Evolutionary conservation across 2,329 filamentous ascomycete species (phyloP).

Genomic region (Trichoderma cornu-damae): DNA sequence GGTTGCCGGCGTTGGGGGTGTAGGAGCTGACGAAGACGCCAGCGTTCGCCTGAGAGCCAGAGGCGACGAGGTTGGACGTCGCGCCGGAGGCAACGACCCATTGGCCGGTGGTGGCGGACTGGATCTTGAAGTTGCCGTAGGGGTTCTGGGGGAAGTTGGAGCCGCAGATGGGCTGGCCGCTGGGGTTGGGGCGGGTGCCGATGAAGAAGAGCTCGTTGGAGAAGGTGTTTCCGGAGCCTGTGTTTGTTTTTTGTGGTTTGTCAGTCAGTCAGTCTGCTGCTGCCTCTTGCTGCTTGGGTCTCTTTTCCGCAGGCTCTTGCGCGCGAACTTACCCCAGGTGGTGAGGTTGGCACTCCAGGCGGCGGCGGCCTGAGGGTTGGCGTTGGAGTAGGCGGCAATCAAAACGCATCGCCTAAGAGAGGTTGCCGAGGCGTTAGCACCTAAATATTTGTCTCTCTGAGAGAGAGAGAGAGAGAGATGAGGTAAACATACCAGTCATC

Average conservation of each 20-base stretch:
- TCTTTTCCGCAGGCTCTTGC: rapidly evolving
- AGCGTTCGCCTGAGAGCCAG: slow-evolving; percentile 16
- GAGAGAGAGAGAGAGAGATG: no score
- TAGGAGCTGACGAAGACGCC: slow-evolving; percentile 23
- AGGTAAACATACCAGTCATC: slow-evolving; percentile 22
- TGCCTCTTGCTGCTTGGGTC: no score
- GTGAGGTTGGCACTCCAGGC: slow-evolving; percentile 24
- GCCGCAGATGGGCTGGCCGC: slow-evolving; percentile 23
- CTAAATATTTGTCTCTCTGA: no score
- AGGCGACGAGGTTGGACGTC: slow-evolving; percentile 22
- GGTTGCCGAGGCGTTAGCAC: neutral
- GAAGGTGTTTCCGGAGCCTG: slow-evolving; percentile 24
- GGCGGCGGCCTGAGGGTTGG: slow-evolving; percentile 23
- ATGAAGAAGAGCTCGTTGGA: slow-evolving; percentile 26
- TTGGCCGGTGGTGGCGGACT: slow-evolving; percentile 19
- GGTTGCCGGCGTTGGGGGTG: slow-evolving; percentile 22
- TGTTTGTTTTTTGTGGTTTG: no score
- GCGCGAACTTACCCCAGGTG: slow-evolving; percentile 21
- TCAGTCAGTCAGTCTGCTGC: neutral
- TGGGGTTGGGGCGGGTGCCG: slow-evolving; percentile 25
- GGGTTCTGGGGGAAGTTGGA: slow-evolving; percentile 24
- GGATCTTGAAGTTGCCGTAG: slow-evolving; percentile 24
- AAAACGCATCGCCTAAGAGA: slow-evolving; percentile 23
- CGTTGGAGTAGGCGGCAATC: slow-evolving; percentile 25
- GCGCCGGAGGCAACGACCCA: slow-evolving; percentile 21